phyloP scores from a whole-genome alignment of 75 land plant genomes.

The Chamaecyparis obtusa region DNA sequence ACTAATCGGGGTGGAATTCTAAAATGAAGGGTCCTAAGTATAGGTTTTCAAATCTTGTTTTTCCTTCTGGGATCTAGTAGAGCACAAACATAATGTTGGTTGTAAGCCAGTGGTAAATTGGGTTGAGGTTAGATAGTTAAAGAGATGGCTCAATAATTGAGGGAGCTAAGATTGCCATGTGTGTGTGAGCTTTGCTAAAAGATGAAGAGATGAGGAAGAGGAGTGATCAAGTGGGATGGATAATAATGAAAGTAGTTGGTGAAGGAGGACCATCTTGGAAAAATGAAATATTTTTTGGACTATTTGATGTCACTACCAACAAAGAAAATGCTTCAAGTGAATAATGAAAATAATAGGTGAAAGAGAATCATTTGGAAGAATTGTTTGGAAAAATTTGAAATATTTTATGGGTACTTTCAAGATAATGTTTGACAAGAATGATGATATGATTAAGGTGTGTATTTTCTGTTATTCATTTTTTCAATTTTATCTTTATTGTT shows the following conservation, averaged over 20 bases:
- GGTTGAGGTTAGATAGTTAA: background rate
- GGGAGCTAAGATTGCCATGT: background rate
- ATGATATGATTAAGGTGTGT: no score
- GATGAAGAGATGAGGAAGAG: background rate
- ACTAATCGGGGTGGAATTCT: slow-evolving; percentile 15
- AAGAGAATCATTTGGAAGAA: no score
- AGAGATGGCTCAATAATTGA: background rate
- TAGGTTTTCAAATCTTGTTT: slow-evolving; percentile 1
- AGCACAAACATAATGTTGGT: background rate
- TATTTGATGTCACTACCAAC: background rate
- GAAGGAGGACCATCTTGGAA: slow-evolving; percentile 38
- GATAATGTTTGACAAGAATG: no score
- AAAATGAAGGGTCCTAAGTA: background rate
- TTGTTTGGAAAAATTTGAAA: no score
- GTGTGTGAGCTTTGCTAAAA: background rate
- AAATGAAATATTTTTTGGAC: slow-evolving; percentile 27
- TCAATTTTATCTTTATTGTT: no score
- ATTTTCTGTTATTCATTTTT: no score
- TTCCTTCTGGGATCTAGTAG: background rate
- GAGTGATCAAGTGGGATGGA: slow-evolving; percentile 22
- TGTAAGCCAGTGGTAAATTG: background rate
- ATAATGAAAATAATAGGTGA: no score
- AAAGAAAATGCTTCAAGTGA: background rate
- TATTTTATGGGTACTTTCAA: no score
- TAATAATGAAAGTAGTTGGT: slow-evolving; percentile 21